Base-by-base conservation (phyloP, 768 basidiomycete genomes). In the Panellus pusillus region DNA sequence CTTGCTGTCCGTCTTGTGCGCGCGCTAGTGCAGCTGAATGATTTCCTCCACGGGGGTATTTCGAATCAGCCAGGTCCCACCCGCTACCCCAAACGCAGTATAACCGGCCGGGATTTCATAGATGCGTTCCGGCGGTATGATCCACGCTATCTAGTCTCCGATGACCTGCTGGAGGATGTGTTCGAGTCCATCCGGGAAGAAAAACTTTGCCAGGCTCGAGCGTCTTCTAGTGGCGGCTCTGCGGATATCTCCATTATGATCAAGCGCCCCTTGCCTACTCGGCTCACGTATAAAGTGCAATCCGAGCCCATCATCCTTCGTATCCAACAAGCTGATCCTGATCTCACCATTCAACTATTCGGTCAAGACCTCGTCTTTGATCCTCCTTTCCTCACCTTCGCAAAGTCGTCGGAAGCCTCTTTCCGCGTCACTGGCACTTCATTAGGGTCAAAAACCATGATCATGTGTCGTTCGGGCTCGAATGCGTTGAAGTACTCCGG, bases 311-410 rank as follows among this genome's bases (percentile, higher is more conserved):
- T 98, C 65, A 82, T 89, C 44, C 78, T 99, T 58, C 84, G 89
- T 31, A 86, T 99, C 36, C 90, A 93, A 13, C 84, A 87, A 46
- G 77, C 86, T 5, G 97, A 99, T 68, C 80, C 89, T n/a, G 73
- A 84, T 29, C 81, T 99, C 57, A 79, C 75, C 18, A 89, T 99
- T 63, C 84, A 91, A 63, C 76, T 98, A 14, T 82, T 85, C 51
- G 96, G 97, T 9, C 88, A 93, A 65, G 93, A 92, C 60, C 75
- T 98, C 47, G 73, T 79, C 32, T 97, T 97, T 65, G 93, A 98
- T 57, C 95, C 95, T 3, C 81, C 90, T 0, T 74, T 86, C 28
- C 79, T 99, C 11, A 85, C 77, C 24, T 99, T 98, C 64, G 70
- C 82, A 3, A 85, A 84, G 62, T 87, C 86, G 1, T 76, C 84